Base-by-base conservation (phyloP, 2,329 filamentous ascomycete species). In the Rutstroemia sp. region DNA sequence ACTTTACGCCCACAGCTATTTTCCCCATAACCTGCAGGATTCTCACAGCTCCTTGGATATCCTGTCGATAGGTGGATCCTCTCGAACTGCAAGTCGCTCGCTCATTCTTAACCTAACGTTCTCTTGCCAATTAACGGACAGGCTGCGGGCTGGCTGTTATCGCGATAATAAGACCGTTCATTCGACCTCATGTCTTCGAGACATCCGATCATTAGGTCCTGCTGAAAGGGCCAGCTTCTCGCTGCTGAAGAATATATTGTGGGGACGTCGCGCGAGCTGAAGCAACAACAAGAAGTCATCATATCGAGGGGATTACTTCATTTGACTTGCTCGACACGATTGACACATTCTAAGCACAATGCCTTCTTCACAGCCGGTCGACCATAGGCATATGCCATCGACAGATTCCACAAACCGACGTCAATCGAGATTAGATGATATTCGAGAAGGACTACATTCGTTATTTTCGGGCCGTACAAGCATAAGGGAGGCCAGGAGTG, bases 391-490 rank as follows among this genome's bases (percentile, higher is more conserved):
- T 34, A 39, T 61, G 19, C 57, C 59, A 27, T 61, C 61, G 7
- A 44, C 42, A 42, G 56, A 51, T n/a, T 45, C 55, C 4, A 36
- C 58, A 14, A 50, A 54, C 51, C 55, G 48, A 45, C 60, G 57
- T 19, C 55, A 60, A n/a, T 58, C 63, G 50, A 66, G 60, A 45
- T 34, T 65, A n/a, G 59, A 64, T 34, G 63, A 57, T 57, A 57
- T 64, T 39, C 58, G 65, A 40, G 56, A 36, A 14, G 61, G 62
- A 27, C 42, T 68, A 46, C 63, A 67, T 47, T 56, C 61, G 5
- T 42, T 67, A 25, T 67, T 69, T 57, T 57, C 59, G 7, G 66
- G 67, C 21, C 59, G 62, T 38, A 67, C 66, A 17, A 65, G 54
- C 44, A 60, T 66, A 53, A 61, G 60, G 12, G 44, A 19, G 23